Evolutionary conservation across 2,329 filamentous ascomycete species (phyloP).

Genomic region (Leptographium wingfieldii): DNA sequence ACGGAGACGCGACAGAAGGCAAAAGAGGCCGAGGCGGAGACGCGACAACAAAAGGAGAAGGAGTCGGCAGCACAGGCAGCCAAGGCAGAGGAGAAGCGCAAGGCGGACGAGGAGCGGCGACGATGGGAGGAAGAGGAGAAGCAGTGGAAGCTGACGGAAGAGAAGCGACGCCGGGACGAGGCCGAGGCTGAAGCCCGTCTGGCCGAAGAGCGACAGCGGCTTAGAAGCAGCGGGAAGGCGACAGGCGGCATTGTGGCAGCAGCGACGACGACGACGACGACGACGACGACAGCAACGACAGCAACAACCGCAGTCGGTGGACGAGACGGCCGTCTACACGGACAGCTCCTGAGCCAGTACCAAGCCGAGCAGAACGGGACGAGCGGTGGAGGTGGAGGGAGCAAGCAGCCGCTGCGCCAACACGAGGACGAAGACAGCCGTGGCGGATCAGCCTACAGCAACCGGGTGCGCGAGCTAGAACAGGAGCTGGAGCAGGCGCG

Average conservation of each 20-base stretch:
- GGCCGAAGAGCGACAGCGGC: slow-evolving; percentile 55
- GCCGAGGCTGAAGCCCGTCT: slow-evolving; percentile 56
- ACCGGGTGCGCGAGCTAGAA: slow-evolving; percentile 70
- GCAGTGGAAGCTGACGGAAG: slow-evolving; percentile 60
- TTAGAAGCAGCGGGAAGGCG: slow-evolving; percentile 41
- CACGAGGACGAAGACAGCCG: slow-evolving; percentile 14
- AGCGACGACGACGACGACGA: background rate
- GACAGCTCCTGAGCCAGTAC: slow-evolving; percentile 80
- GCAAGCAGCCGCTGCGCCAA: slow-evolving; percentile 9
- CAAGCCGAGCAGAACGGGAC: slow-evolving; percentile 50
- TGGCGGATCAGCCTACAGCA: slow-evolving; percentile 35
- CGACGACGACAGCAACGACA: too few relatives aligned
- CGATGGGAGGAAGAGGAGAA: slow-evolving; percentile 67
- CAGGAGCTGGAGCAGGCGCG: slow-evolving; percentile 51
- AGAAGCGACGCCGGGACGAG: slow-evolving; percentile 50
- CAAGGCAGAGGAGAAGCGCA: slow-evolving; percentile 49
- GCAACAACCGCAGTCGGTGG: background rate
- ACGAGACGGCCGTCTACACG: slow-evolving; percentile 57
- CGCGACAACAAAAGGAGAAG: slow-evolving; percentile 29
- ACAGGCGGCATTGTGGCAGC: background rate
- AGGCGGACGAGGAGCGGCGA: slow-evolving; percentile 47
- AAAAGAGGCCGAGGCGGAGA: slow-evolving; percentile 40
- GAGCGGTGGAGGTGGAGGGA: slow-evolving; percentile 19
- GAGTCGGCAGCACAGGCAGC: slow-evolving; percentile 38
- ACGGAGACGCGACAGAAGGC: slow-evolving; percentile 47